Base-by-base conservation (phyloP, 768 basidiomycete genomes). In the Trametes gibbosa region DNA sequence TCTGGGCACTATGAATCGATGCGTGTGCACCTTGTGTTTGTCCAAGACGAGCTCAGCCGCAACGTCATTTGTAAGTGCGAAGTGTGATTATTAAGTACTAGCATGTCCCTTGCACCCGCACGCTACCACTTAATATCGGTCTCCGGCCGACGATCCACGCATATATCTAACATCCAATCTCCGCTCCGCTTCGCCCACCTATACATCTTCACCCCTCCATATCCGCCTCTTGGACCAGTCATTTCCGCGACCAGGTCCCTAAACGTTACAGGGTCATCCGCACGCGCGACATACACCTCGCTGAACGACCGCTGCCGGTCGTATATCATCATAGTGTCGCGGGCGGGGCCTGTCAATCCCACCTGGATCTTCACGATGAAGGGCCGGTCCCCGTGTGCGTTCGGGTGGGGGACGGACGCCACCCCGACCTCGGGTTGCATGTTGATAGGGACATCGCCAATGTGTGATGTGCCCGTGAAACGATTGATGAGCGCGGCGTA, bases 331-430 rank as follows among this genome's bases (percentile, higher is more conserved):
- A 73, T 56, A 25, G n/a, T 51, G 48, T 57, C 35, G 10, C 47
- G 45, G 19, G 40, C 37, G 13, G 29, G 29, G 24, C 41, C 50
- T 13, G 23, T 41, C n/a, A 50, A 7, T 5, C 46, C 56, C 23
- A 63, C 50, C 51, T 79, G 76, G 13, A 79, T 66, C 57, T 79
- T 79, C 64, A 76, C 66, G 24, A 79, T 61, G 67, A 79, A 77
- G 0, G 65, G 63, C 32, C 73, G 73, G 13, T 13, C 49, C 27
- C 68, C 69, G 57, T 75, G 74, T 6, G 72, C 61, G 63, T 79
- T 73, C 3, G 68, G 65, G 3, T 69, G 70, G 2, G 67, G 56
- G 9, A 46, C 50, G 43, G 54, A 61, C 19, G 52, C 34, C 41
- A 35, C 51, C 27, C 27, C 48, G 45, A 17, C 7, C 21, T 8